A percentile compares a stretch with the other conserved stretches of the same genome.
phyloP scores from a whole-genome alignment of 2,329 filamentous ascomycete genomes.

The Xylaria sp. region DNA sequence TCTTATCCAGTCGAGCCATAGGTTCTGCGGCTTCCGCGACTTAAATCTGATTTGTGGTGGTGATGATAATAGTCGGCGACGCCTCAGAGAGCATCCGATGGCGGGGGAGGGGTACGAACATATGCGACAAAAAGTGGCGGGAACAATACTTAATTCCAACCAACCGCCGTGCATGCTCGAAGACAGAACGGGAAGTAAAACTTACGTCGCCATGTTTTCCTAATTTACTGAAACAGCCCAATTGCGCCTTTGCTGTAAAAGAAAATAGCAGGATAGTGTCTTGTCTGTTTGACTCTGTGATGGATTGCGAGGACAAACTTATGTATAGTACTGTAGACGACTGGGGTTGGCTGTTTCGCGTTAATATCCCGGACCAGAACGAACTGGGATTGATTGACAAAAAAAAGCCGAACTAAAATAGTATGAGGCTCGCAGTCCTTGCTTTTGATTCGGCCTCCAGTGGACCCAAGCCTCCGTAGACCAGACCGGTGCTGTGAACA shows the following conservation, averaged over 20 bases:
- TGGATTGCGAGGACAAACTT: no score
- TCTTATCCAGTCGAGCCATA: not conserved
- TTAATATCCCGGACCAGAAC: not conserved
- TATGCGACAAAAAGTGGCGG: no score
- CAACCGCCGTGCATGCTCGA: not conserved
- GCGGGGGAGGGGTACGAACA: slow-evolving; percentile 37
- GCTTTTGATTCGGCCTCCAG: slow-evolving; percentile 1
- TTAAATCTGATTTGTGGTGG: not conserved
- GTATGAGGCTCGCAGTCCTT: not conserved
- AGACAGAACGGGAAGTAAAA: slow-evolving; percentile 7
- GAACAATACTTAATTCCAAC: no score
- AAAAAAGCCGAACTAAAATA: not conserved
- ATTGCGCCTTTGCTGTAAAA: not conserved
- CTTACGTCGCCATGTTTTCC: slow-evolving; percentile 42
- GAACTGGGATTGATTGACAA: not conserved
- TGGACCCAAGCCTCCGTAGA: slow-evolving; percentile 6
- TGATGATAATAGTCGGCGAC: slow-evolving; percentile 2
- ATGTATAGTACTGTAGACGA: no score
- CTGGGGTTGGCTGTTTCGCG: not conserved
- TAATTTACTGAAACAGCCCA: not conserved
- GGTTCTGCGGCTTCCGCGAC: not conserved
- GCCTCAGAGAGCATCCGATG: slow-evolving; percentile 19
- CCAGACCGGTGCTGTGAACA: no score
- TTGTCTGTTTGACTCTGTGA: not conserved
- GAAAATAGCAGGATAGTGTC: no score